A percentile compares a stretch with the other conserved stretches of the same genome.
Conservation (phyloP, 306 rosid genomes). For the Quercus suber region DNA sequence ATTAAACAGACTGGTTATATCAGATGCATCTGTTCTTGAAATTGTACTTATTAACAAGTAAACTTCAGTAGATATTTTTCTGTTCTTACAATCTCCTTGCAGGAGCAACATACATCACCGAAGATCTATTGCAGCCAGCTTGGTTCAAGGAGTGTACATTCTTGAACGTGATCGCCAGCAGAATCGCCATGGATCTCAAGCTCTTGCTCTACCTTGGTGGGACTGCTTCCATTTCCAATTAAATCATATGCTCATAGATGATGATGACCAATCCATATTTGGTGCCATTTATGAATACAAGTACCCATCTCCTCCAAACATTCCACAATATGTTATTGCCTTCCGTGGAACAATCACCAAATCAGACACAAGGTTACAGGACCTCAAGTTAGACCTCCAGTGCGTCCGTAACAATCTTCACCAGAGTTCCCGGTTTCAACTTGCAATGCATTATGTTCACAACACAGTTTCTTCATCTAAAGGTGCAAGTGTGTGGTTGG, state of each 20-base stretch:
- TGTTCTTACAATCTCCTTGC: neutral
- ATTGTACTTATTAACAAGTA: no score
- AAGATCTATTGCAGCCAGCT: slow-evolving; percentile 23
- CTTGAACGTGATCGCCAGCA: slow-evolving; percentile 18
- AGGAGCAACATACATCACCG: slow-evolving; percentile 18
- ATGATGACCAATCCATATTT: slow-evolving; percentile 8
- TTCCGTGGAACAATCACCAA: slow-evolving; percentile 17
- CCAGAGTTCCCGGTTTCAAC: slow-evolving; percentile 12
- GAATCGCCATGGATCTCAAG: slow-evolving; percentile 9
- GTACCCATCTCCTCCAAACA: neutral
- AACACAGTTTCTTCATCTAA: neutral
- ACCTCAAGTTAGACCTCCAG: neutral
- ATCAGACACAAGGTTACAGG: neutral
- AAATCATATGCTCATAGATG: neutral
- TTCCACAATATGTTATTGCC: slow-evolving; percentile 31
- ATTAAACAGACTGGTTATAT: no score
- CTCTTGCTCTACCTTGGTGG: slow-evolving; percentile 24
- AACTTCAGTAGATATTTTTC: no score
- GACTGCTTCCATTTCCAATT: slow-evolving; percentile 28
- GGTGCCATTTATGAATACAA: slow-evolving; percentile 17
- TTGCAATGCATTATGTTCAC: neutral
- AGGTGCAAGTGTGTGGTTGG: slow-evolving; percentile 26
- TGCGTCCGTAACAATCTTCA: slow-evolving; percentile 14
- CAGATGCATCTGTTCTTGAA: no score
- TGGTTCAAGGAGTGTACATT: slow-evolving; percentile 18